Evolutionary conservation across 164 flowering plant genomes (phyloP).

Genomic region (Tetrastigma voinierianum): DNA sequence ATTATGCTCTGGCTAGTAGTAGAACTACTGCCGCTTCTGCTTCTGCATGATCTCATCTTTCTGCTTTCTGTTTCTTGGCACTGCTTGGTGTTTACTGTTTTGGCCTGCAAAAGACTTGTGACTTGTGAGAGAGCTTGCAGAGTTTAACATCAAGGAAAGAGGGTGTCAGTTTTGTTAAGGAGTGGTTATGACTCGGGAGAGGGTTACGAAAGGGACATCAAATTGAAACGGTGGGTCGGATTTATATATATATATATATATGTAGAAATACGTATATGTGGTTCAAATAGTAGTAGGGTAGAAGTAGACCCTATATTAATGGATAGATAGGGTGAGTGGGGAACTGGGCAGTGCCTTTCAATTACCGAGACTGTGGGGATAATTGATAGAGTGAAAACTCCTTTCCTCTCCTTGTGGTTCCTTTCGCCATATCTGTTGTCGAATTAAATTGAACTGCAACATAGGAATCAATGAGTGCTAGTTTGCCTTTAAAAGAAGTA

Average conservation of each 20-base stretch:
- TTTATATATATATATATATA: neutral
- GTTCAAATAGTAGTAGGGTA: too few species aligned
- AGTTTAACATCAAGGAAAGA: constrained; percentile 7
- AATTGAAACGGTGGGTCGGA: neutral
- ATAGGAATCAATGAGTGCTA: constrained; percentile 1
- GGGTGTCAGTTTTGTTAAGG: constrained; percentile 2
- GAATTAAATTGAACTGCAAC: neutral
- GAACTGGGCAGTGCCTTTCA: constrained; percentile 26
- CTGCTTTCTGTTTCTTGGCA: constrained; percentile 13
- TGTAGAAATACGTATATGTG: neutral
- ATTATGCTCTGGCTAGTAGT: constrained; percentile 2
- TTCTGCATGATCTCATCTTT: constrained; percentile 3
- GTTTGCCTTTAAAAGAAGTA: constrained; percentile 3
- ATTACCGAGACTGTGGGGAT: constrained; percentile 32
- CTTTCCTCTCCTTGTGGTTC: too few species aligned
- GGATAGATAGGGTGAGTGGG: neutral
- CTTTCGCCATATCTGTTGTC: neutral
- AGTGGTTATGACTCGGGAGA: constrained; percentile 6
- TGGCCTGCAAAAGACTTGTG: constrained; percentile 1
- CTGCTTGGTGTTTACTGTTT: constrained; percentile 11
- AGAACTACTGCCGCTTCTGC: neutral
- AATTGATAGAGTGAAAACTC: neutral
- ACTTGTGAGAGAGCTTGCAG: neutral
- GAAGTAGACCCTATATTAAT: constrained; percentile 10
- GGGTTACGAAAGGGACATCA: constrained; percentile 14